These are phyloP conservation scores for Pseudogymnoascus sp. DNA, from an alignment of 2,329 filamentous ascomycete species.

Conservation along the genomic window DNA sequence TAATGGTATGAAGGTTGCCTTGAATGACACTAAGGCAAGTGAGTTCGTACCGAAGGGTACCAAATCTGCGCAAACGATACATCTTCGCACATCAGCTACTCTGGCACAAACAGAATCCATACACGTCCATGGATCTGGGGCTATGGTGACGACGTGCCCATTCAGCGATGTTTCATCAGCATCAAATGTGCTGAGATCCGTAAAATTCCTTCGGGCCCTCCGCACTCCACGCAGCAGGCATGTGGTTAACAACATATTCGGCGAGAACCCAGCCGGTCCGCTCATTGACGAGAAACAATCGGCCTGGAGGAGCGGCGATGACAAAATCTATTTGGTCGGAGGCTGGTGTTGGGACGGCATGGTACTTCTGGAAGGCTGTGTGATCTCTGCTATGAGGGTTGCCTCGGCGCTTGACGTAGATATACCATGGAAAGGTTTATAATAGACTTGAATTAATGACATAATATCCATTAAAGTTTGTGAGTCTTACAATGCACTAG, in stretches of 20 bases:
- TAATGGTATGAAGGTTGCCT: constrained; percentile 25
- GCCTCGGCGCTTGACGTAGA: constrained; percentile 44
- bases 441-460: not conserved
- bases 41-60: constrained; percentile 11
- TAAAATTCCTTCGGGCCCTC: constrained; percentile 45
- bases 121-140: constrained; percentile 43
- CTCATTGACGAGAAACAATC: constrained; percentile 18
- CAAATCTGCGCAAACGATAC: constrained; percentile 21
- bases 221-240: constrained; percentile 40
- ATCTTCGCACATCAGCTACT: constrained; percentile 20
- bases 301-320: constrained; percentile 45
- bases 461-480: not conserved
- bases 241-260: constrained; percentile 41
- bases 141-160: constrained; percentile 46
- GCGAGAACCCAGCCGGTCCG: not conserved
- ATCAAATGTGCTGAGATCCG: constrained; percentile 36
- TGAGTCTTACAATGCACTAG: not conserved
- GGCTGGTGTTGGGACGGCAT: constrained; percentile 60
- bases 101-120: constrained; percentile 35
- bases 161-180: constrained; percentile 27
- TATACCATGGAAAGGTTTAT: constrained; percentile 29
- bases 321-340: constrained; percentile 47
- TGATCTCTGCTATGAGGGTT: constrained; percentile 49
- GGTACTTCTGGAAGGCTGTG: constrained; percentile 53
- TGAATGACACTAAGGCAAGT: constrained; percentile 12